These are phyloP conservation scores for Lagenidium sp. DNA, from an alignment of 352 stramenopile genomes.

Conservation along the genomic window DNA sequence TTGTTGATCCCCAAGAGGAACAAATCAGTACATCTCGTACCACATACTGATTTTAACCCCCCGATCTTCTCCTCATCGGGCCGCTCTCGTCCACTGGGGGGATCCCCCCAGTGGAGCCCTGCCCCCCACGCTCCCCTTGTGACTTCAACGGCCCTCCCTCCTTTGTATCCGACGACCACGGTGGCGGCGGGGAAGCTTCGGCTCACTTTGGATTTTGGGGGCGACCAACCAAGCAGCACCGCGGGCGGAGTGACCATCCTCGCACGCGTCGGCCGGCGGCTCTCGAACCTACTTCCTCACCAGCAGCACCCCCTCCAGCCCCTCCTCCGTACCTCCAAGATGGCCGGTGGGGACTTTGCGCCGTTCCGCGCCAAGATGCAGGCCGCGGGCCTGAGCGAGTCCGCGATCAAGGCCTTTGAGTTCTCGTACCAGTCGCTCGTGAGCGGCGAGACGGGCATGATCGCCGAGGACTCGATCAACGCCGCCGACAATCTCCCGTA, in stretches of 20 bases:
- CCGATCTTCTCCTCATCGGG: too few relatives aligned
- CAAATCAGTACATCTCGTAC: too few relatives aligned
- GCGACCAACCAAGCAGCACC: neutral
- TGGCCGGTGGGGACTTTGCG: slow-evolving; percentile 46
- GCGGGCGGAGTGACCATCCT: neutral
- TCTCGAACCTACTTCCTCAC: neutral
- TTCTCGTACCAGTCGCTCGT: slow-evolving; percentile 95
- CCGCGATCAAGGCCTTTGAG: slow-evolving; percentile 97
- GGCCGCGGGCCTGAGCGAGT: slow-evolving; percentile 89
- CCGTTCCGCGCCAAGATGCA: slow-evolving; percentile 95
- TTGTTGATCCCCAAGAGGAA: too few relatives aligned
- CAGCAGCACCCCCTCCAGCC: too few relatives aligned
- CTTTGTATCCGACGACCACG: too few relatives aligned
- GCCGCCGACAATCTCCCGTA: slow-evolving; percentile 73
- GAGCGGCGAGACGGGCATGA: slow-evolving; percentile 94
- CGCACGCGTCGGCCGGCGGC: neutral
- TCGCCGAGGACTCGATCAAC: slow-evolving; percentile 91
- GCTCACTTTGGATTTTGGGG: slow-evolving; percentile 21
- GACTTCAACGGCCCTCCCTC: too few relatives aligned
- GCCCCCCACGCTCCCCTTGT: too few relatives aligned
- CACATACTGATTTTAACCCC: too few relatives aligned
- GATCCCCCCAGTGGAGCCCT: too few relatives aligned
- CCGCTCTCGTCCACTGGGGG: too few relatives aligned
- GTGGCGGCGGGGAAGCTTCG: too few relatives aligned
- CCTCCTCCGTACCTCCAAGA: too few relatives aligned